These are phyloP conservation scores for Lodderomyces parapsilosis DNA, from an alignment of 1,139 yeast species.

Conservation along the genomic window DNA sequence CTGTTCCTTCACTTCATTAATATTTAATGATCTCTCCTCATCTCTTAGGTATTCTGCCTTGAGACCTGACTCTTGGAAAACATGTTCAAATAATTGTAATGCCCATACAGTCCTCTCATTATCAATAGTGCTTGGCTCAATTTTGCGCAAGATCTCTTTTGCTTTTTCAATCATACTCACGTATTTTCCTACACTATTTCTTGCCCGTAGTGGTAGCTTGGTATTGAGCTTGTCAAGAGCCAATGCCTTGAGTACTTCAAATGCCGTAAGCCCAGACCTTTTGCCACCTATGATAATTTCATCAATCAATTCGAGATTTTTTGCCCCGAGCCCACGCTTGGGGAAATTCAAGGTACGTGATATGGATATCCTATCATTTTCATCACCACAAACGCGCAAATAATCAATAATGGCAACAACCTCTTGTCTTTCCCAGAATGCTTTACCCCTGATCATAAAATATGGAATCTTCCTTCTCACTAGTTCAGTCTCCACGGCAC, in stretches of 20 bases:
- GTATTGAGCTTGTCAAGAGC: not conserved
- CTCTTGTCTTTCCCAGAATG: slow-evolving; percentile 80
- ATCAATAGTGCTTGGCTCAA: not conserved
- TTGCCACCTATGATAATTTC: not conserved
- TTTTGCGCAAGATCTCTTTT: slow-evolving; percentile 13
- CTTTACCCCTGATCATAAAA: slow-evolving; percentile 63
- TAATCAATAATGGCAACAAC: slow-evolving; percentile 62
- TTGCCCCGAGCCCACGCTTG: slow-evolving; percentile 69
- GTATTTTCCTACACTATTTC: slow-evolving; percentile 5
- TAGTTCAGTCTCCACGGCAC: slow-evolving; percentile 62
- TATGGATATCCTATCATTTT: slow-evolving; percentile 25
- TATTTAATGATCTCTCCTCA: slow-evolving; percentile 24
- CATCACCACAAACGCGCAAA: slow-evolving; percentile 58
- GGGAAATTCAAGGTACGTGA: slow-evolving; percentile 60
- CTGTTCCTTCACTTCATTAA: slow-evolving; percentile 44
- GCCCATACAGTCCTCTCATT: not conserved
- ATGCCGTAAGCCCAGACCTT: slow-evolving; percentile 1
- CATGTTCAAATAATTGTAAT: slow-evolving; percentile 21
- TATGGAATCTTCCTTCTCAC: slow-evolving; percentile 60
- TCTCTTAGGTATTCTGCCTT: slow-evolving; percentile 28
- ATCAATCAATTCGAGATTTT: slow-evolving; percentile 33
- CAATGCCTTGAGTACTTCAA: slow-evolving; percentile 8
- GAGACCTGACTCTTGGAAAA: slow-evolving; percentile 32
- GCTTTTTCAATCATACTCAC: slow-evolving; percentile 19
- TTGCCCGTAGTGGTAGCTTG: slow-evolving; percentile 6